Base-by-base conservation (phyloP, 371 early-diverging fungal genomes). In the Zychaea mexicana region DNA sequence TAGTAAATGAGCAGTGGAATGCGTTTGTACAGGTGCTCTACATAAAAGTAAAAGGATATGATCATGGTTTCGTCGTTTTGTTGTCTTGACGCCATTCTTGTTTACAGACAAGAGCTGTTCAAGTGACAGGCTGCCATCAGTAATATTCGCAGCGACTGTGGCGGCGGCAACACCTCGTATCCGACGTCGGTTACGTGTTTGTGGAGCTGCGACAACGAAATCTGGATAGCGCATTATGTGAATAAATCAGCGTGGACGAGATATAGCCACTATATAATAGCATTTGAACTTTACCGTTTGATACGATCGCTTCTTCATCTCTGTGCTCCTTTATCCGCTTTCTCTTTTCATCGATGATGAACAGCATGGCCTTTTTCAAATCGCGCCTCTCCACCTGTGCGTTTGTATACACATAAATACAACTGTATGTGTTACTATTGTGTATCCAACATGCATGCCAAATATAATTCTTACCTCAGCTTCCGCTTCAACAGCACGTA, bases 291-390 rank as follows among this genome's bases (percentile, higher is more conserved):
- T 22, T 61, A 61, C 54, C 61, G 5, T 49, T 52, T 52, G 61
- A 22, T 12, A 56, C 24, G n/a, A 13, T 27, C 4, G 53, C 27
- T 7, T 64, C 65, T 33, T 58, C 65, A 64, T 66, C 66, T 19
- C 49, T 66, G 13, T 66, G 36, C 30, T 66, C 66, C 49, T 57
- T 60, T 5, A 66, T 36, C 21, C 56, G 61, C 13, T 61, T 66
- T 28, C 66, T 49, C 39, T 66, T 66, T 36, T 54, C 66, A 33
- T 66, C 66, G 21, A 66, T 60, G n/a, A 55, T 61, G 39, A 61
- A 38, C 21, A 66, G 45, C 56, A 66, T 61, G 21, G 66, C 61
- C 17, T 60, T 56, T 30, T 61, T 47, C 8, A 66, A 38, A 17
- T 61, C 58, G 22, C 52, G 65, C 33, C 53, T 64, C 22, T 64